Evolutionary conservation across 1,139 yeast genomes (phyloP).

Genomic region (Yamadazyma kanchanaburiensis): DNA sequence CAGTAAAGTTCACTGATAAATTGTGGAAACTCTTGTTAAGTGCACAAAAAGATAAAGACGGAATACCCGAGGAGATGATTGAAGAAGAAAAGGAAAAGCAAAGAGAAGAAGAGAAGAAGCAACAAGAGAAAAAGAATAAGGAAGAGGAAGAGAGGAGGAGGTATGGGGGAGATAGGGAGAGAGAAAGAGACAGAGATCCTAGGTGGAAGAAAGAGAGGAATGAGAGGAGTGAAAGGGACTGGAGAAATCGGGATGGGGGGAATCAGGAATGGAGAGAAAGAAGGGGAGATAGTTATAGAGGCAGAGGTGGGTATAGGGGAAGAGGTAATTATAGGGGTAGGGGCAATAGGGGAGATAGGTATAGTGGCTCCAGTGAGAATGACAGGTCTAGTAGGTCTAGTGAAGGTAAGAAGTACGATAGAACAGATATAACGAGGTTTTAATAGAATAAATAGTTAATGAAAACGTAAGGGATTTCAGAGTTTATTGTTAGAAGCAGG

Average conservation of each 20-base stretch:
- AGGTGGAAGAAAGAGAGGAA: too few relatives aligned
- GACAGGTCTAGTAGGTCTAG: too few relatives aligned
- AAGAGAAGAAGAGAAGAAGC: slow-evolving; percentile 1
- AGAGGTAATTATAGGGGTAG: not conserved
- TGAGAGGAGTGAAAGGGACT: too few relatives aligned
- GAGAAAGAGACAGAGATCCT: not conserved
- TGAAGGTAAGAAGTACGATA: too few relatives aligned
- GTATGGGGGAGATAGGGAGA: slow-evolving; percentile 9
- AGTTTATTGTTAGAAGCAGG: too few relatives aligned
- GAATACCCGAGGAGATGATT: slow-evolving; percentile 34
- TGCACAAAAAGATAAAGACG: slow-evolving; percentile 36
- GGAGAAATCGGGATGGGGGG: too few relatives aligned
- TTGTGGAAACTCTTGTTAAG: slow-evolving; percentile 39
- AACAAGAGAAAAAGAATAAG: slow-evolving; percentile 3
- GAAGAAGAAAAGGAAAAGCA: slow-evolving; percentile 1
- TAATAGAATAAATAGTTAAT: not conserved
- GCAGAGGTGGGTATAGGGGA: slow-evolving; percentile 4
- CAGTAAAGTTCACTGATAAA: slow-evolving; percentile 28
- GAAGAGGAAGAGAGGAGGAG: slow-evolving; percentile 8
- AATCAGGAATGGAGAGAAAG: too few relatives aligned
- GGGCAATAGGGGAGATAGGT: too few relatives aligned
- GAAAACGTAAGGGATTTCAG: too few relatives aligned
- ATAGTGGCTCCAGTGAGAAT: too few relatives aligned
- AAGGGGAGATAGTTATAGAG: slow-evolving; percentile 5
- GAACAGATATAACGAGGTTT: slow-evolving; percentile 4